phyloP scores from a whole-genome alignment of 2,329 filamentous ascomycete genomes.

The Elsinoe necatrix region DNA sequence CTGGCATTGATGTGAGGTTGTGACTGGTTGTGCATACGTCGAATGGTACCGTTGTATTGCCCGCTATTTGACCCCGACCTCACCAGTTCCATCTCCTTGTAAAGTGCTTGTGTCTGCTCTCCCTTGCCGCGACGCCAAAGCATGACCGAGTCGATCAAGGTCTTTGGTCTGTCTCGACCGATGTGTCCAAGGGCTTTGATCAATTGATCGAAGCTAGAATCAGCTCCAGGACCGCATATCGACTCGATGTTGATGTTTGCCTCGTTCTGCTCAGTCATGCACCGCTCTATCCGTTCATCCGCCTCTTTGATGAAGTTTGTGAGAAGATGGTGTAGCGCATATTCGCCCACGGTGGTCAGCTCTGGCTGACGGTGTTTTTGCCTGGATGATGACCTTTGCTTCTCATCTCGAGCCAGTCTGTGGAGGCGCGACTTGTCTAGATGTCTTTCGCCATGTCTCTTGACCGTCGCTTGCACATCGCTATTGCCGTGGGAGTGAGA shows the following conservation, averaged over 20 bases:
- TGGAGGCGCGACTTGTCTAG: conserved; percentile 3
- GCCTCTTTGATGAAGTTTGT: conserved; percentile 94
- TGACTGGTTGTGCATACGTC: conserved; percentile 15
- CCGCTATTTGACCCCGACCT: conserved; percentile 16
- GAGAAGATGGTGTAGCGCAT: conserved; percentile 91
- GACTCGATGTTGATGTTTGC: conserved; percentile 77
- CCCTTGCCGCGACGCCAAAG: conserved; percentile 95
- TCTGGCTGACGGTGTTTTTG: conserved; percentile 62
- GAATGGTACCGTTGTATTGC: conserved; percentile 13
- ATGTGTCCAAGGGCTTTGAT: conserved; percentile 92
- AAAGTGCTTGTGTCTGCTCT: conserved; percentile 56
- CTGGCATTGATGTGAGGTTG: conserved; percentile 17
- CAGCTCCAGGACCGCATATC: conserved; percentile 82
- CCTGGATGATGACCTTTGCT: conserved; percentile 61
- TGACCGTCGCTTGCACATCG: conserved; percentile 30
- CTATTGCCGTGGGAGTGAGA: conserved; percentile 12
- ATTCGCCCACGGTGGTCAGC: conserved; percentile 91
- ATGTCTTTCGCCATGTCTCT: conserved; percentile 11
- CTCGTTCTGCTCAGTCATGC: conserved; percentile 69
- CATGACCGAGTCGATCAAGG: conserved; percentile 95
- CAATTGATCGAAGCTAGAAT: conserved; percentile 85
- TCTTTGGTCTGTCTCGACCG: conserved; percentile 85
- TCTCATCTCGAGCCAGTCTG: conserved; percentile 46
- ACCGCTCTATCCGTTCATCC: conserved; percentile 91
- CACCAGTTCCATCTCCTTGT: conserved; percentile 25